phyloP scores from a whole-genome alignment of 108 stramenopile species.

The Phaeodactylum tricornutum region DNA sequence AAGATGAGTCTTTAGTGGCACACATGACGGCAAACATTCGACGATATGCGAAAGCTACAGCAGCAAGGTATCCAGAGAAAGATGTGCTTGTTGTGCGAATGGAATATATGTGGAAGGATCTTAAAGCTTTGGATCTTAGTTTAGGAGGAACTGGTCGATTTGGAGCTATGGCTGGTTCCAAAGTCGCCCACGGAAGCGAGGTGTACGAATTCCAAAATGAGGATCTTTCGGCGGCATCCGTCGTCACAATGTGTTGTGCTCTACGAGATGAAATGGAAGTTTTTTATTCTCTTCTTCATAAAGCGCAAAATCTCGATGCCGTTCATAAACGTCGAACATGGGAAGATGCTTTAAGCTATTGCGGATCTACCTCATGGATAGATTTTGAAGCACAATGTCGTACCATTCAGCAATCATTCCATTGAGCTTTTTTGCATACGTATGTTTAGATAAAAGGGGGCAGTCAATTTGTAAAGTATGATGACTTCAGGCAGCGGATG shows the following conservation, averaged over 20 bases:
- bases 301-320: too few relatives aligned
- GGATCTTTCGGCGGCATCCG: neutral
- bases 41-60: neutral
- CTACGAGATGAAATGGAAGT: neutral
- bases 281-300: too few relatives aligned
- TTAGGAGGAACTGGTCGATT: conserved; percentile 4
- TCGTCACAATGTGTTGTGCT: neutral
- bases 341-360: too few relatives aligned
- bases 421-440: too few relatives aligned
- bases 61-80: neutral
- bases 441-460: too few relatives aligned
- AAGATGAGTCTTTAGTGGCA: conserved; percentile 1
- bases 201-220: neutral
- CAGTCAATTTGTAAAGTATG: too few relatives aligned
- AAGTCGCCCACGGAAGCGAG: neutral
- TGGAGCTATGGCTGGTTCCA: conserved; percentile 1
- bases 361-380: too few relatives aligned
- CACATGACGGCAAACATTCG: conserved; percentile 6
- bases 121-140: neutral
- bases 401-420: too few relatives aligned
- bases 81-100: conserved; percentile 2
- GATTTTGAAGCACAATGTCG: too few relatives aligned
- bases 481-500: too few relatives aligned
- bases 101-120: conserved; percentile 2
- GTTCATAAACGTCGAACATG: too few relatives aligned